phyloP scores from a whole-genome alignment of 2,329 filamentous ascomycete species.

The Aspergillus quadrilineatus region DNA sequence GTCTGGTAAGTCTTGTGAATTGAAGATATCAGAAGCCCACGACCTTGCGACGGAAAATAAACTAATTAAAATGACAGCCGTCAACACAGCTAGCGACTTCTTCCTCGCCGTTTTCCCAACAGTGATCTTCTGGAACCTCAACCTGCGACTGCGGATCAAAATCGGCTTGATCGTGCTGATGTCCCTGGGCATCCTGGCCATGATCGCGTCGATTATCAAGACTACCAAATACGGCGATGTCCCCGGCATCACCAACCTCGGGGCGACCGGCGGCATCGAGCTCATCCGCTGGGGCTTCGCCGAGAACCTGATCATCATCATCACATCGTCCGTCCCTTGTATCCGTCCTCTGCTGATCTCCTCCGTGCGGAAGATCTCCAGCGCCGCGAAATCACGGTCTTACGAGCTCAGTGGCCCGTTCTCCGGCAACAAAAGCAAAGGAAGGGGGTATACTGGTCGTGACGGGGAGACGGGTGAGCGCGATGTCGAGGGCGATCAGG shows the following conservation, averaged over 20 bases:
- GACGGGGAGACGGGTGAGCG: not conserved
- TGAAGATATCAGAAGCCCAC: too few relatives aligned
- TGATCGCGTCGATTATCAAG: conserved; percentile 35
- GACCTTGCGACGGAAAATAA: not conserved
- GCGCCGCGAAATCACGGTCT: conserved; percentile 23
- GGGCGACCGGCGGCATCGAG: conserved; percentile 24
- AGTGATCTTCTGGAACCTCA: conserved; percentile 31
- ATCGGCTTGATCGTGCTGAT: conserved; percentile 29
- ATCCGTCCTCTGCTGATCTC: conserved; percentile 32
- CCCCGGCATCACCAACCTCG: conserved; percentile 30
- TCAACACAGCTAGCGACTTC: conserved; percentile 31
- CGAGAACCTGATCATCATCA: conserved; percentile 32
- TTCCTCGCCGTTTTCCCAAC: conserved; percentile 33
- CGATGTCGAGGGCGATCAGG: not conserved
- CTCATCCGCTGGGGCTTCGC: conserved; percentile 33
- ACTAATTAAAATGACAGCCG: conserved; percentile 12
- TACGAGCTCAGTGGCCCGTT: conserved; percentile 31
- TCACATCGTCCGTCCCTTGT: conserved; percentile 32
- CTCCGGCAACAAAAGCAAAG: conserved; percentile 15
- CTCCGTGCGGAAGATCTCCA: conserved; percentile 32
- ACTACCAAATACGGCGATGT: conserved; percentile 28
- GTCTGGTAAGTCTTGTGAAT: conserved; percentile 18
- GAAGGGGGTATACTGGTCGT: not conserved
- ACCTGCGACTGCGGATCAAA: conserved; percentile 30
- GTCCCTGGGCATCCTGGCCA: conserved; percentile 31